Evolutionary conservation across 2,329 filamentous ascomycete species (phyloP).

Genomic region (Alternaria alternata): DNA sequence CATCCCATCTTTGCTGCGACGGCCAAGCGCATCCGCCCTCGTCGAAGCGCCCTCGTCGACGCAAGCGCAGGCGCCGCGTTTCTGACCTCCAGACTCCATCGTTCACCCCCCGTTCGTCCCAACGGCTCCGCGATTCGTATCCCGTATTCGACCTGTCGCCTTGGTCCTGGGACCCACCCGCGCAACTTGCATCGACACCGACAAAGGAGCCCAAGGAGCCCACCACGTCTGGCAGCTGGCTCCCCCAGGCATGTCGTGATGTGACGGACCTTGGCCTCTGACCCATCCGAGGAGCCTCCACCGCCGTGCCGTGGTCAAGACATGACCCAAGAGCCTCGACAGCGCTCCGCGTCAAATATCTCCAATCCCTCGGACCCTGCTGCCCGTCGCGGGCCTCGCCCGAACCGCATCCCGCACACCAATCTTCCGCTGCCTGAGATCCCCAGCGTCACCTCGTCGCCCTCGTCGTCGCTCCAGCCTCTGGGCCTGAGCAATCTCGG

Average conservation of each 20-base stretch:
- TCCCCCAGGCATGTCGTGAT: slow-evolving; percentile 35
- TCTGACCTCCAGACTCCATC: not conserved
- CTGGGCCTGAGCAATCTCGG: slow-evolving; percentile 43
- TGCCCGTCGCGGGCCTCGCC: slow-evolving; percentile 29
- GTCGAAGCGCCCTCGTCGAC: slow-evolving; percentile 22
- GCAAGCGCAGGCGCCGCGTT: slow-evolving; percentile 17
- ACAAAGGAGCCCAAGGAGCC: slow-evolving; percentile 13
- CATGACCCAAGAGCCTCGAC: slow-evolving; percentile 44
- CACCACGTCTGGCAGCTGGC: not conserved
- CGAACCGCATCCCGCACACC: slow-evolving; percentile 33
- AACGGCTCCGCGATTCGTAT: slow-evolving; percentile 8
- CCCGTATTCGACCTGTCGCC: slow-evolving; percentile 12
- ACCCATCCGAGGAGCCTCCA: slow-evolving; percentile 29
- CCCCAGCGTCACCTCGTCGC: slow-evolving; percentile 29
- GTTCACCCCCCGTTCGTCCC: slow-evolving; percentile 5
- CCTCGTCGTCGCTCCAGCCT: slow-evolving; percentile 43
- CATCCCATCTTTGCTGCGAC: slow-evolving; percentile 26
- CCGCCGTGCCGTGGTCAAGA: slow-evolving; percentile 14
- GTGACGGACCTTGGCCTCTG: slow-evolving; percentile 23
- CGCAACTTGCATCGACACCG: slow-evolving; percentile 9
- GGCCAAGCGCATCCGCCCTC: slow-evolving; percentile 21
- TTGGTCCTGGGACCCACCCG: slow-evolving; percentile 12
- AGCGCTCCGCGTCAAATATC: slow-evolving; percentile 45
- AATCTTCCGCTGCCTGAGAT: slow-evolving; percentile 34
- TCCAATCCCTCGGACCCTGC: slow-evolving; percentile 36